phyloP scores from a whole-genome alignment of 768 basidiomycete genomes.

The Hirschioporus abietinus region DNA sequence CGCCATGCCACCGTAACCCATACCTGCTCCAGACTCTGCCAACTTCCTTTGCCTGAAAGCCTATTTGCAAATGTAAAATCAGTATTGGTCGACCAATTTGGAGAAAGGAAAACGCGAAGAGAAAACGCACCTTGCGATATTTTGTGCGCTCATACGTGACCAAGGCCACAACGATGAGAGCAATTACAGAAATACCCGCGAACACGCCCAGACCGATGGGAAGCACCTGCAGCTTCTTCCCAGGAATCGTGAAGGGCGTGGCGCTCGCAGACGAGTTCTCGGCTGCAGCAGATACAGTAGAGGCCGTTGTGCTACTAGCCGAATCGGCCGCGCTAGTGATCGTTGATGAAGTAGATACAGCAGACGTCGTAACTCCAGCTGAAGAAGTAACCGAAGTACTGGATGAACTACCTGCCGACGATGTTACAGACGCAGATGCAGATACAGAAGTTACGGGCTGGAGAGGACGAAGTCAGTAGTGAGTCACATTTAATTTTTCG shows the following conservation, averaged over 20 bases:
- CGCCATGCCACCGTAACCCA: constrained; percentile 58
- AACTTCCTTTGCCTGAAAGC: constrained; percentile 71
- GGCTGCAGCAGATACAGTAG: constrained; percentile 29
- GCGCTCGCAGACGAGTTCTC: constrained; percentile 23
- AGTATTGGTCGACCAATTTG: constrained; percentile 3
- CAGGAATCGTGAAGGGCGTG: constrained; percentile 58
- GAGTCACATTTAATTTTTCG: background rate
- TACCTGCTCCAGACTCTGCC: constrained; percentile 51
- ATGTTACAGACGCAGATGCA: constrained; percentile 9
- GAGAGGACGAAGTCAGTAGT: background rate
- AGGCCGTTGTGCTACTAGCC: constrained; percentile 14
- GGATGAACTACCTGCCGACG: constrained; percentile 5
- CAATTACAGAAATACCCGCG: constrained; percentile 81
- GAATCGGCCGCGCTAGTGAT: constrained; percentile 14
- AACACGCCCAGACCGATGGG: constrained; percentile 83
- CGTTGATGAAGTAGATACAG: constrained; percentile 13
- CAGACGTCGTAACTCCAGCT: constrained; percentile 13
- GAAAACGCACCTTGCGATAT: constrained; percentile 66
- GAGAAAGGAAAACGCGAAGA: constrained; percentile 1
- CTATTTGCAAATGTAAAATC: constrained; percentile 28
- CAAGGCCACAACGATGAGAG: constrained; percentile 72
- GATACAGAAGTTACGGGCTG: constrained; percentile 10
- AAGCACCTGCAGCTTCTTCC: constrained; percentile 66
- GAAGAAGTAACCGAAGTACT: constrained; percentile 12
- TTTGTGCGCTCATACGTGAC: constrained; percentile 86